Percentiles rank a stretch among this genome's conserved stretches.
phyloP scores from a whole-genome alignment of 345 rosid genomes.

The Triadica sebifera region DNA sequence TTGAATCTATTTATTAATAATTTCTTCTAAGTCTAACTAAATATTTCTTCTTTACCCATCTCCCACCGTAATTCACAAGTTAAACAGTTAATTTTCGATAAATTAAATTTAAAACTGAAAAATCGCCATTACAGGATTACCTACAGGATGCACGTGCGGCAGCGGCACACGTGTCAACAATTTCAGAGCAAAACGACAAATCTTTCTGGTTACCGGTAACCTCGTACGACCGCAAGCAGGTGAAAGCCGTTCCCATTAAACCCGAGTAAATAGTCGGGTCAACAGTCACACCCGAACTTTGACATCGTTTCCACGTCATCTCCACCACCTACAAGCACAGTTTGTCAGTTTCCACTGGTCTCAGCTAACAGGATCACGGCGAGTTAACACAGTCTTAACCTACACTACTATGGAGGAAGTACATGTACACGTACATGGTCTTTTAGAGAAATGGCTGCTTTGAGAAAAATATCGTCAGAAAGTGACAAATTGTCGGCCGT shows the following conservation, averaged over 20 bases:
- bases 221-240: slow-evolving; percentile 75
- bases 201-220: slow-evolving; percentile 55
- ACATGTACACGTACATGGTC: slow-evolving; percentile 42
- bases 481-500: slow-evolving; percentile 34
- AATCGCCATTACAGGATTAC: slow-evolving; percentile 24
- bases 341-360: not conserved
- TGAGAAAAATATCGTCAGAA: slow-evolving; percentile 44
- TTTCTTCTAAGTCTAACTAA: too few species aligned
- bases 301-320: slow-evolving; percentile 48
- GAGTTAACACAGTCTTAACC: not conserved
- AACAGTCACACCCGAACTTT: slow-evolving; percentile 16
- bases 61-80: not conserved
- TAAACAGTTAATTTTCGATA: too few species aligned
- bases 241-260: slow-evolving; percentile 71
- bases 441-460: slow-evolving; percentile 67
- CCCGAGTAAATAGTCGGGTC: slow-evolving; percentile 81
- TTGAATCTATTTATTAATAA: too few species aligned
- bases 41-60: too few species aligned
- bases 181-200: too few species aligned
- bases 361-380: not conserved
- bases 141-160: slow-evolving; percentile 48
- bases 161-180: slow-evolving; percentile 59
- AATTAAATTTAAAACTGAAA: too few species aligned
- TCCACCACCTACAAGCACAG: slow-evolving; percentile 52
- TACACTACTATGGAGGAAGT: not conserved